phyloP scores from a whole-genome alignment of 176 grass and related monocot species.

The Zizania latifolia region DNA sequence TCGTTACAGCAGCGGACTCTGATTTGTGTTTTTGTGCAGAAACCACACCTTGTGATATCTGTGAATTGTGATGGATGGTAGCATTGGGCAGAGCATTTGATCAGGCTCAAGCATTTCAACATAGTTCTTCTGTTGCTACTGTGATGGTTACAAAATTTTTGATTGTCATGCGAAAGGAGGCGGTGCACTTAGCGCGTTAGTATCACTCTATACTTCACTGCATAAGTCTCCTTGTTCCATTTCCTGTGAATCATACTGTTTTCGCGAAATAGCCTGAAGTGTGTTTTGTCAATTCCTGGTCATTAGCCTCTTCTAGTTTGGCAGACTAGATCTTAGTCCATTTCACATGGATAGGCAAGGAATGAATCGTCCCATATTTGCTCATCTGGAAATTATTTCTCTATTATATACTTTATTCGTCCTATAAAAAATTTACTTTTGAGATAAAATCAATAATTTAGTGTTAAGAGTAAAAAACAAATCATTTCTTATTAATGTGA shows the following conservation, averaged over 20 bases:
- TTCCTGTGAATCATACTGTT: neutral
- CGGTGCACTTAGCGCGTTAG: conserved; percentile 90
- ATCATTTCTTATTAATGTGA: too few species aligned
- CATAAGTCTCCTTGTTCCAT: neutral
- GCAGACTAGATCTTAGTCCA: too few species aligned
- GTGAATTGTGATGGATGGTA: conserved; percentile 91
- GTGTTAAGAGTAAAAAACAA: too few species aligned
- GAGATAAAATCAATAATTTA: too few species aligned
- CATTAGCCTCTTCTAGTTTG: neutral
- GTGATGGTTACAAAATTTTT: conserved; percentile 76
- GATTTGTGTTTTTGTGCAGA: conserved; percentile 47
- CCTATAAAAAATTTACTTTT: too few species aligned
- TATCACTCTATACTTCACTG: conserved; percentile 17
- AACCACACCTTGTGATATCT: conserved; percentile 79
- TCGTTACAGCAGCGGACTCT: too few species aligned
- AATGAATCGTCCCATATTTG: neutral
- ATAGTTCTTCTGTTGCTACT: conserved; percentile 75
- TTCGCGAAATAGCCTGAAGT: neutral
- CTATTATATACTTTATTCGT: neutral
- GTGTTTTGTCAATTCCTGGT: neutral
- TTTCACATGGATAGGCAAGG: too few species aligned
- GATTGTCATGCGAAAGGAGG: conserved; percentile 87
- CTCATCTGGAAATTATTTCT: neutral
- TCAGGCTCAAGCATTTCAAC: conserved; percentile 80
- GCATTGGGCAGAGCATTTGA: conserved; percentile 83